Percentiles rank a stretch among this genome's conserved stretches.
These are phyloP conservation scores for Somion occarium DNA, from an alignment of 1,284 basidiomycete genomes.

Conservation along the genomic window DNA sequence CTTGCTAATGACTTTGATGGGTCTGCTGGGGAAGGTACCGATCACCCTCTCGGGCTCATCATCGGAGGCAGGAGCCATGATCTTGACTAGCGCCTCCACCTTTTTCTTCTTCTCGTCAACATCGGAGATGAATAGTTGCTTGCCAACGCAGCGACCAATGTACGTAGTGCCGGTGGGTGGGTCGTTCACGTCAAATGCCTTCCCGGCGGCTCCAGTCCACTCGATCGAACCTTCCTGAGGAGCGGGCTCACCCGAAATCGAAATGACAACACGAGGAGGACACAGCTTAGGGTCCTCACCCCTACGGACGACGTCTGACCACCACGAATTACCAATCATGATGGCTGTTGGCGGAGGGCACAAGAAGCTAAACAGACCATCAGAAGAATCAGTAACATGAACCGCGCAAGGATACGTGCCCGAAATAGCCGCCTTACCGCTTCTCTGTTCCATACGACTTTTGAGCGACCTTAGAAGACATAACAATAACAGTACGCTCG, in stretches of 20 bases:
- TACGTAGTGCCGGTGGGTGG: slow-evolving; percentile 76
- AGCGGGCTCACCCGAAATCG: slow-evolving; percentile 85
- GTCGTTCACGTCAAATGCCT: slow-evolving; percentile 77
- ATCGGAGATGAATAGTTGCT: slow-evolving; percentile 87
- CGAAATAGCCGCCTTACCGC: slow-evolving; percentile 42
- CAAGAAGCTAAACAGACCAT: slow-evolving; percentile 59
- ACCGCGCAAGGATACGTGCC: background rate
- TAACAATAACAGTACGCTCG: slow-evolving; percentile 90
- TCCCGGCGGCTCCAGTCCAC: slow-evolving; percentile 80
- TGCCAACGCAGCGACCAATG: slow-evolving; percentile 85
- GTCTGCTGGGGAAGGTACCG: slow-evolving; percentile 82
- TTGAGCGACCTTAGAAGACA: slow-evolving; percentile 95
- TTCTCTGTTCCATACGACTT: slow-evolving; percentile 97
- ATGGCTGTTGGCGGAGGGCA: slow-evolving; percentile 95
- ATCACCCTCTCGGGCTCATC: slow-evolving; percentile 77
- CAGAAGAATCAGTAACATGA: background rate
- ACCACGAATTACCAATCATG: slow-evolving; percentile 94
- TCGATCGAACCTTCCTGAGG: slow-evolving; percentile 81
- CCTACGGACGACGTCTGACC: slow-evolving; percentile 69
- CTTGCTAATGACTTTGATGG: slow-evolving; percentile 97
- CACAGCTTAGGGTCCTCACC: slow-evolving; percentile 71
- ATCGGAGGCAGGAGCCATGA: slow-evolving; percentile 78
- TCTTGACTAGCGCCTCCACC: slow-evolving; percentile 86
- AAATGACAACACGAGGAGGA: slow-evolving; percentile 83
- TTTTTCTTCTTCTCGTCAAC: slow-evolving; percentile 90